Conservation (phyloP, 306 rosid species). For the Trichosanthes truncata region DNA sequence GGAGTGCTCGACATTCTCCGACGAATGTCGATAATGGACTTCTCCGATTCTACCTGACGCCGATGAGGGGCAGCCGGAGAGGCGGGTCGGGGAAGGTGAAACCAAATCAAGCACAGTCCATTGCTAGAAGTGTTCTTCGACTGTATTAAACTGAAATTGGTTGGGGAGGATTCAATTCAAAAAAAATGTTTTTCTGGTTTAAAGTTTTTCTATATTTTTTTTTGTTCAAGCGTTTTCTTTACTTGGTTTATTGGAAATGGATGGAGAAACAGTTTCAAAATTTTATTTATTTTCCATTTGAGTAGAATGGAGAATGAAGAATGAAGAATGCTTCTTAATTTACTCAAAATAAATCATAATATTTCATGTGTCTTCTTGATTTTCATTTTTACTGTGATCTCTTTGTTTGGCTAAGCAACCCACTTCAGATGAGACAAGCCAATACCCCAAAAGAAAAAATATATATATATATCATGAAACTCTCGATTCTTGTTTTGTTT, state of each 20-base stretch:
- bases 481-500: not conserved
- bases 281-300: slow-evolving; percentile 23
- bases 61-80: slow-evolving; percentile 65
- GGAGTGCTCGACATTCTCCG: slow-evolving; percentile 83
- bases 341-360: slow-evolving; percentile 9
- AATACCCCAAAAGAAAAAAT: not conserved
- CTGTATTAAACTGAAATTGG: slow-evolving; percentile 39
- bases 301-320: slow-evolving; percentile 3
- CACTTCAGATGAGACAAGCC: not conserved
- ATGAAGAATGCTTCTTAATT: slow-evolving; percentile 30
- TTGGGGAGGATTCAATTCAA: slow-evolving; percentile 8
- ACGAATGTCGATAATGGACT: slow-evolving; percentile 62
- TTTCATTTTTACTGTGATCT: not conserved
- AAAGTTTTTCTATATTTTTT: slow-evolving; percentile 13
- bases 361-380: not conserved
- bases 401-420: not conserved
- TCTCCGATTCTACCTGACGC: slow-evolving; percentile 67
- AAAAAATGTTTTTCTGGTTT: not conserved
- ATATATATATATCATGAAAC: not conserved
- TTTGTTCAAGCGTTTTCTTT: not conserved
- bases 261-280: slow-evolving; percentile 9
- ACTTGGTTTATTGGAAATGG: slow-evolving; percentile 13
- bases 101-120: slow-evolving; percentile 82
- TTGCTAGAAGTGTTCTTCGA: slow-evolving; percentile 85
- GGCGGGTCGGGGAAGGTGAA: slow-evolving; percentile 44